Evolutionary conservation across 202 grass and related monocot species (phyloP).

Genomic region (Elaeis oleifera): DNA sequence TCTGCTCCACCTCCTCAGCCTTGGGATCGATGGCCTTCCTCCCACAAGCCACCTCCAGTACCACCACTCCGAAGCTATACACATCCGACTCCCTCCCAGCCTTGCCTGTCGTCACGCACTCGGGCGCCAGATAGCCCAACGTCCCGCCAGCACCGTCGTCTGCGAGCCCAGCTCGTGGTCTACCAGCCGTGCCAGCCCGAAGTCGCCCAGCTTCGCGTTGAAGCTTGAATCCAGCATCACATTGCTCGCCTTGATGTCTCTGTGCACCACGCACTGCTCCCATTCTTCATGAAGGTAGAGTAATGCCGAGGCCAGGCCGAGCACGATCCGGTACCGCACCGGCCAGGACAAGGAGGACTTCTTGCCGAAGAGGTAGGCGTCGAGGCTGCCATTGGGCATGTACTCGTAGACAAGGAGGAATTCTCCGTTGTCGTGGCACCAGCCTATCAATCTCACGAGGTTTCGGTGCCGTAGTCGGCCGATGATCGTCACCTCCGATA

Average conservation of each 20-base stretch:
- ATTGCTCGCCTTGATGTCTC: slow-evolving; percentile 75
- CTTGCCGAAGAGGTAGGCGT: slow-evolving; percentile 46
- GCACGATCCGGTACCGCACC: slow-evolving; percentile 40
- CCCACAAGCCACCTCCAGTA: slow-evolving; percentile 52
- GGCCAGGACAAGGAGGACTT: slow-evolving; percentile 40
- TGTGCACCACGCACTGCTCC: slow-evolving; percentile 72
- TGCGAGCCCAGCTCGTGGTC: slow-evolving; percentile 49
- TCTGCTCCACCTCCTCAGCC: slow-evolving; percentile 30
- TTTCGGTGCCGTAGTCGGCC: slow-evolving; percentile 61
- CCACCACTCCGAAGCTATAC: slow-evolving; percentile 53
- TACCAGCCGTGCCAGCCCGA: slow-evolving; percentile 57
- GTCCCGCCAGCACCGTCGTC: slow-evolving; percentile 61
- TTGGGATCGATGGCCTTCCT: slow-evolving; percentile 41
- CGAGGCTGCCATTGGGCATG: slow-evolving; percentile 72
- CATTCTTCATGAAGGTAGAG: slow-evolving; percentile 78
- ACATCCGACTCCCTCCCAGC: slow-evolving; percentile 64
- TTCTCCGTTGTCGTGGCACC: slow-evolving; percentile 59
- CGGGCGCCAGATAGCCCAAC: slow-evolving; percentile 74
- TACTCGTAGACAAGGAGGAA: slow-evolving; percentile 73
- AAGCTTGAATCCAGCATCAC: slow-evolving; percentile 76
- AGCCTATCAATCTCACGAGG: slow-evolving; percentile 63
- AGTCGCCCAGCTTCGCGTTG: slow-evolving; percentile 77
- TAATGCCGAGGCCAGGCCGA: slow-evolving; percentile 50
- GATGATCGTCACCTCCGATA: slow-evolving; percentile 80
- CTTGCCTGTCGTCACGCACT: slow-evolving; percentile 46